phyloP scores from a whole-genome alignment of 2,329 filamentous ascomycete species.

The Arthrobotrys entomopaga region DNA sequence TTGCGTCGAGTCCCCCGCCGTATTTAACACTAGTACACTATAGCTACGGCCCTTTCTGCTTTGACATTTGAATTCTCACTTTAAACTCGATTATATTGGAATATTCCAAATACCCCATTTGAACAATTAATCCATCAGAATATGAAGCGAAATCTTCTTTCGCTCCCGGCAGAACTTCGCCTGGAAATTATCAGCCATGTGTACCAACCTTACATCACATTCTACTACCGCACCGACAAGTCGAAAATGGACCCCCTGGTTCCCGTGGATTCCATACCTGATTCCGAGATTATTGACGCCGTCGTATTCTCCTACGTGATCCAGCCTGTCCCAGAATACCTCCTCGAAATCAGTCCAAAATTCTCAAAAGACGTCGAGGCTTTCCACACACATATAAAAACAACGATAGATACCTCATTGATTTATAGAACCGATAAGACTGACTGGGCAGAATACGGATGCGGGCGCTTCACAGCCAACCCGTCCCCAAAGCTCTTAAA shows the following conservation, averaged over 20 bases:
- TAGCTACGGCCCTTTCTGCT: too few species aligned
- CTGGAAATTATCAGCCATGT: conserved; percentile 17
- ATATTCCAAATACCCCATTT: too few species aligned
- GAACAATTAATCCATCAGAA: too few species aligned
- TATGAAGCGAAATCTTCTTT: conserved; percentile 13
- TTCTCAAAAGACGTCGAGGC: conserved; percentile 15
- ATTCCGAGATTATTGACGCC: too few species aligned
- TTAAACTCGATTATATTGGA: too few species aligned
- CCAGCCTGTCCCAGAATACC: conserved; percentile 1
- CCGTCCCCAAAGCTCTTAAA: conserved; percentile 12
- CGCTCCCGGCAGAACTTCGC: conserved; percentile 24
- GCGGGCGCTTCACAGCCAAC: not conserved
- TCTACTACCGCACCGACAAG: conserved; percentile 18
- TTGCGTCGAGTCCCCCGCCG: too few species aligned
- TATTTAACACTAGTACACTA: too few species aligned
- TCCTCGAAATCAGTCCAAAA: conserved; percentile 17
- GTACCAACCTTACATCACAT: not conserved
- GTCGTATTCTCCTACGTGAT: conserved; percentile 15
- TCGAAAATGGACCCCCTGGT: not conserved
- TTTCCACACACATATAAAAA: not conserved
- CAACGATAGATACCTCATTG: conserved; percentile 8
- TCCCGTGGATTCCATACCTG: too few species aligned
- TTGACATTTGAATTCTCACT: too few species aligned
- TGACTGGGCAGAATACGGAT: not conserved
- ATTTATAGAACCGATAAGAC: not conserved